These are phyloP conservation scores for Tricharina praecox DNA, from an alignment of 495 filamentous ascomycete species.

Conservation along the genomic window DNA sequence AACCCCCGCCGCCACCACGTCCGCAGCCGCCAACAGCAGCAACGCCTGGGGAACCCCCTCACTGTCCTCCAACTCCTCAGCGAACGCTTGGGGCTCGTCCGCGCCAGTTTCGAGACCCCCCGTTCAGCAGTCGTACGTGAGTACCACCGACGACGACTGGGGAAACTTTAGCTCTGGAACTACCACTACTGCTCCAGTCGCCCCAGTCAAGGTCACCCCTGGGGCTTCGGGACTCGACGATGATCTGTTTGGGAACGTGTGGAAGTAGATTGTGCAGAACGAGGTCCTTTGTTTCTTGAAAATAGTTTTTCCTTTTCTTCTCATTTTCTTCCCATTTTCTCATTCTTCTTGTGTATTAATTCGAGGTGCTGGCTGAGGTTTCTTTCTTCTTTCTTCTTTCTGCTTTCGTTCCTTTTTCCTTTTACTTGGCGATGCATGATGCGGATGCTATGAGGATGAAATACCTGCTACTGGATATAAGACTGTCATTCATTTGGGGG, in stretches of 20 bases:
- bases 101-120: conserved; percentile 2
- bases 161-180: conserved; percentile 22
- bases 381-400: no score
- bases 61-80: conserved; percentile 16
- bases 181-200: no score
- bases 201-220: conserved; percentile 8
- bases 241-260: conserved; percentile 26
- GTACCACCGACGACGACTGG: conserved; percentile 24
- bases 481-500: no score
- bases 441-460: no score
- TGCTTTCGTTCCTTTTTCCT: no score
- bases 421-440: no score
- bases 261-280: conserved; percentile 11
- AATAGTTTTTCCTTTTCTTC: background rate
- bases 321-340: no score
- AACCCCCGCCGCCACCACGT: conserved; percentile 30
- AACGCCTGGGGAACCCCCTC: conserved; percentile 19
- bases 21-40: conserved; percentile 23
- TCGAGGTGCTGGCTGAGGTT: no score
- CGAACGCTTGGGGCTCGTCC: conserved; percentile 33
- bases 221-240: conserved; percentile 17
- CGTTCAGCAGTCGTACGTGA: conserved; percentile 4
- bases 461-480: no score
- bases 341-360: no score
- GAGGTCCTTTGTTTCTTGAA: conserved; percentile 11